Base-by-base conservation (phyloP, 2,329 filamentous ascomycete genomes). In the Sporothrix schenckii region DNA sequence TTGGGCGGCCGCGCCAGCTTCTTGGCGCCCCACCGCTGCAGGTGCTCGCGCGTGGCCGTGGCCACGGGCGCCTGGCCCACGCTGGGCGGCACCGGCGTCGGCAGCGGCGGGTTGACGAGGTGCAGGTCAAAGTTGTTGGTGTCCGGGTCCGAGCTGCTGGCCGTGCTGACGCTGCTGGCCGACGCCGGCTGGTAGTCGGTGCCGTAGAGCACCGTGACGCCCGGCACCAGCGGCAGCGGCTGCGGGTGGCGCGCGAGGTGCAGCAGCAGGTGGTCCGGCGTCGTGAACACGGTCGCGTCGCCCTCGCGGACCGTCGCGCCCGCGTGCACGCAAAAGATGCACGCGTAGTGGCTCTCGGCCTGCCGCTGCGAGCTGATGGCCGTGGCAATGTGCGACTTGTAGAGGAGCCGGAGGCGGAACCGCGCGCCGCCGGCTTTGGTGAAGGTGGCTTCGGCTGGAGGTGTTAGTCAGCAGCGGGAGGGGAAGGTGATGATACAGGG, bases 231-330 rank as follows among this genome's bases (percentile, higher is more conserved):
- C 0, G 81, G 78, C 11, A 83, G 74, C 9, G 81, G 81, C 65
- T 80, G 81, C 0, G 80, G 78, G 66, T 83, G 81, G 1, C 78
- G 77, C 1, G 80, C 76, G 0, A 83, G 73, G 69, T 83, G 81
- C 27, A 76, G 77, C 52, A 83, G 74, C 10, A 83, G 77, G 44
- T 79, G 76, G 16, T 81, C 78, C 16, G 78, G 70, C 4, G 76
- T 76, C 2, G 76, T 74, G 72, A 83, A 83, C 4, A 82, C 80
- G 4, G 81, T 83, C 0, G 81, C 80, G 70, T 83, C 81, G 61
- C 78, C 80, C 39, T 81, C 78, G n/a, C 77, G 77, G 2, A 77
- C 74, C 0, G 80, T 80, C 1, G 76, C 70, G 0, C 77, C 77
- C 3, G 75, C 69, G 27, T 80, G 77, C 5, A 77, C 76, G 70